phyloP scores from a whole-genome alignment of 148 eudicot genomes.

The Camellia lanceoleosa region DNA sequence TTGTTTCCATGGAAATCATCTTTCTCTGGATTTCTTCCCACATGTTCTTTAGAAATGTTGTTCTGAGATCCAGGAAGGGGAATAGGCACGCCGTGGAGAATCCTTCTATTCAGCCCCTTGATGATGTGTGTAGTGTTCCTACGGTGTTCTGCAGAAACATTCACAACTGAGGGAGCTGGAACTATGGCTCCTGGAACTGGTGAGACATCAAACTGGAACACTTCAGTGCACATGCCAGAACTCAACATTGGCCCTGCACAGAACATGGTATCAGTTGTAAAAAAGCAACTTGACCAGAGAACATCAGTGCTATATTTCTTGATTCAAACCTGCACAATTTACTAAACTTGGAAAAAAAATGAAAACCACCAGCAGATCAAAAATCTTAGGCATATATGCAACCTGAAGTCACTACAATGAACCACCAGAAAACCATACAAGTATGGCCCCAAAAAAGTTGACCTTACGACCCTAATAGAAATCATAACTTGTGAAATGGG shows the following conservation, averaged over 20 bases:
- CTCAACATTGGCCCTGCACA: conserved; percentile 82
- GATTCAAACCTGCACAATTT: background rate
- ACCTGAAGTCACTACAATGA: background rate
- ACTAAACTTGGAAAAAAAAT: background rate
- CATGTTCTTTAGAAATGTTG: conserved; percentile 45
- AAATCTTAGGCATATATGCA: background rate
- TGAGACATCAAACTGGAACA: conserved; percentile 85
- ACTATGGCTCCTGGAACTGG: conserved; percentile 73
- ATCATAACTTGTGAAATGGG: background rate
- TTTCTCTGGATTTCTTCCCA: conserved; percentile 34
- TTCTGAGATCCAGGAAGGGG: conserved; percentile 45
- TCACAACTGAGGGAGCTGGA: conserved; percentile 51
- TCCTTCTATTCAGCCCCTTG: conserved; percentile 68
- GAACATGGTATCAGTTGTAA: conserved; percentile 5
- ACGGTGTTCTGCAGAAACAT: conserved; percentile 35
- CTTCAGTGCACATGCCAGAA: conserved; percentile 98
- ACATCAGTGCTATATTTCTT: background rate
- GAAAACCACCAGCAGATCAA: background rate
- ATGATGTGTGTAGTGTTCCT: conserved; percentile 52
- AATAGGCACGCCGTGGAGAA: conserved; percentile 58
- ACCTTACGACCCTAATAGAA: background rate
- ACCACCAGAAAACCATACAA: background rate
- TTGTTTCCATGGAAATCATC: conserved; percentile 46
- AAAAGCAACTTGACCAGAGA: background rate
- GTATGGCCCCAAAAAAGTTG: background rate